Base-by-base conservation (phyloP, 148 eudicot species). In the Amaranthus cruentus region DNA sequence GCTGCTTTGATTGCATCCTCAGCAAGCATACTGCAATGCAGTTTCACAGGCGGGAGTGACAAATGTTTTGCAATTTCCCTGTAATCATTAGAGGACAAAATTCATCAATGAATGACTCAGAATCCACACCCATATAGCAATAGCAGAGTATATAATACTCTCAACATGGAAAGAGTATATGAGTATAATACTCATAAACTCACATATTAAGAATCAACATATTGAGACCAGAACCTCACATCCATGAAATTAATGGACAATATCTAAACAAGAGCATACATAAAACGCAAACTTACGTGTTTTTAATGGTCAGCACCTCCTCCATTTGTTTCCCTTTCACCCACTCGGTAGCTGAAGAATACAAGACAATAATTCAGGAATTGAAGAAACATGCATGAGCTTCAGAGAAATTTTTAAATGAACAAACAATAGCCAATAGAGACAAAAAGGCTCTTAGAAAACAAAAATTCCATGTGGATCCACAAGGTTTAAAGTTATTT, bases 11-110 rank as follows among this genome's bases (percentile, higher is more conserved):
- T 28, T 28, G 97, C 98, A 79, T 28, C 98, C 84, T 94, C 97
- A 2, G 98, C 98, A 14, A 94, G 96, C 98, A 94, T 94, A 82
- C 97, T 94, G 86, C 98, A 94, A 78, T 91, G 98, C 55, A 94
- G 87, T 28, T 28, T 28, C 38, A 28, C 38, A 28, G 38, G 38
- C 2, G 38, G 38, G 38, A 28, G 38, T 28, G 38, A 86, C 44
- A 94, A 87, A 81, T 94, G 97, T 50, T 94, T 94, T 64, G 98
- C 97, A 58, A 94, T 94, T 73, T 94, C 98, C 85, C 98, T 94
- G 88, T 63, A 74, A 77, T 47, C 14, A 73, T 46, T 4, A 15
- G 2, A 42, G 21, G 38, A 44, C 46, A 10, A 55, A 62, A 7
- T 62, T 56, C 13, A 8, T 62, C 21, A 12, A n/a, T 6, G 28